Evolutionary conservation across 2,329 filamentous ascomycete species (phyloP).

Genomic region (Penicillium sp.): DNA sequence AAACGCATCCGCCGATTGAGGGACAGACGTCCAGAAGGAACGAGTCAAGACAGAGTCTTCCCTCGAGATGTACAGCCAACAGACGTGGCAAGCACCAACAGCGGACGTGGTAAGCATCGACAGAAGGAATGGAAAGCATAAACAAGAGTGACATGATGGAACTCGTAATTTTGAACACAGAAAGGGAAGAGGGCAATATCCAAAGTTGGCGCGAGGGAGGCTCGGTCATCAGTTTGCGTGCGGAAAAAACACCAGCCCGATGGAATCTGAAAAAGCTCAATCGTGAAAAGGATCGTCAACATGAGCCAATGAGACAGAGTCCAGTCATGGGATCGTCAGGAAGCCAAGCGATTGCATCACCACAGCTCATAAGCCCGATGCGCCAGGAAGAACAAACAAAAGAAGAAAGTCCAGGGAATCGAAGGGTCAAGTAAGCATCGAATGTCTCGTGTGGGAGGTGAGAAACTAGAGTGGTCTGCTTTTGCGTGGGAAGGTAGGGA

Average conservation of each 20-base stretch:
- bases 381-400: constrained; percentile 14
- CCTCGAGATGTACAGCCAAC: constrained; percentile 7
- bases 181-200: constrained; percentile 22
- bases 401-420: constrained; percentile 6
- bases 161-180: constrained; percentile 35
- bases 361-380: constrained; percentile 23
- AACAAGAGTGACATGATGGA: constrained; percentile 29
- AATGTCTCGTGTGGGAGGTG: constrained; percentile 10
- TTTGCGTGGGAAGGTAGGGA: neutral
- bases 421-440: constrained; percentile 11
- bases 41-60: constrained; percentile 7
- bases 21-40: constrained; percentile 10
- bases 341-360: constrained; percentile 21
- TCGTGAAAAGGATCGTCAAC: constrained; percentile 21
- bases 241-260: constrained; percentile 17
- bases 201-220: constrained; percentile 14
- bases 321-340: constrained; percentile 35
- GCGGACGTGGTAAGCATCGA: constrained; percentile 19
- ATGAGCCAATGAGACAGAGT: constrained; percentile 20
- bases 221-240: constrained; percentile 7
- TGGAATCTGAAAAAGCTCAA: constrained; percentile 20
- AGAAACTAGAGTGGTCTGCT: constrained; percentile 13
- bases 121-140: constrained; percentile 24
- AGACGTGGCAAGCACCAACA: constrained; percentile 1
- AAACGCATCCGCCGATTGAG: constrained; percentile 19